Evolutionary conservation across 2,329 filamentous ascomycete genomes (phyloP).

Genomic region (Capronia coronata): DNA sequence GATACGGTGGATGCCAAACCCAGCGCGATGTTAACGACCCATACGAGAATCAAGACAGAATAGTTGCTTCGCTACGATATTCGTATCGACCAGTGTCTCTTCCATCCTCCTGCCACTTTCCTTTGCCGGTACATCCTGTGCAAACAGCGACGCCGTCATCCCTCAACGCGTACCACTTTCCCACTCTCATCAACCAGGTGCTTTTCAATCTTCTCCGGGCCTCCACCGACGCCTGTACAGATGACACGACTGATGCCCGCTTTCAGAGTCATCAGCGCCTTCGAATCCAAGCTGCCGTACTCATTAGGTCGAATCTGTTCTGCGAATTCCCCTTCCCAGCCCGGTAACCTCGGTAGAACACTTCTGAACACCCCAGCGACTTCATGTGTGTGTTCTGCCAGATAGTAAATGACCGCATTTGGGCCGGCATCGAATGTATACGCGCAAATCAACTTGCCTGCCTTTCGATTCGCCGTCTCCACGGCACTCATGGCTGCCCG

Average conservation of each 20-base stretch:
- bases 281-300: constrained; percentile 55
- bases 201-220: constrained; percentile 72
- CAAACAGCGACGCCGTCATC: too few relatives aligned
- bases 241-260: constrained; percentile 84
- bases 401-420: constrained; percentile 94
- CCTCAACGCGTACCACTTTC: constrained; percentile 9
- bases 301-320: constrained; percentile 46
- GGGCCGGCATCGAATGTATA: constrained; percentile 98
- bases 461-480: constrained; percentile 76
- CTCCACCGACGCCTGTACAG: constrained; percentile 83
- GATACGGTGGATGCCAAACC: too few relatives aligned
- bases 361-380: constrained; percentile 74
- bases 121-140: too few relatives aligned
- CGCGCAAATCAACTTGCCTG: constrained; percentile 73
- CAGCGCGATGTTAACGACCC: too few relatives aligned
- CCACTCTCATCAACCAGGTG: constrained; percentile 66
- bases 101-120: too few relatives aligned
- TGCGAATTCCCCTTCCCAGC: constrained; percentile 53
- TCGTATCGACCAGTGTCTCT: too few relatives aligned
- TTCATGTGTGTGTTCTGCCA: constrained; percentile 65
- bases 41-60: too few relatives aligned
- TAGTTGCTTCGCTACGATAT: too few relatives aligned
- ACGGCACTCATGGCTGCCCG: constrained; percentile 80
- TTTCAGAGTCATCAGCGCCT: constrained; percentile 54
- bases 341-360: constrained; percentile 53